Percentiles rank a stretch among this genome's conserved stretches.
Conservation (phyloP, 1,139 yeast genomes). For the Arxiozyma slooffiae region DNA sequence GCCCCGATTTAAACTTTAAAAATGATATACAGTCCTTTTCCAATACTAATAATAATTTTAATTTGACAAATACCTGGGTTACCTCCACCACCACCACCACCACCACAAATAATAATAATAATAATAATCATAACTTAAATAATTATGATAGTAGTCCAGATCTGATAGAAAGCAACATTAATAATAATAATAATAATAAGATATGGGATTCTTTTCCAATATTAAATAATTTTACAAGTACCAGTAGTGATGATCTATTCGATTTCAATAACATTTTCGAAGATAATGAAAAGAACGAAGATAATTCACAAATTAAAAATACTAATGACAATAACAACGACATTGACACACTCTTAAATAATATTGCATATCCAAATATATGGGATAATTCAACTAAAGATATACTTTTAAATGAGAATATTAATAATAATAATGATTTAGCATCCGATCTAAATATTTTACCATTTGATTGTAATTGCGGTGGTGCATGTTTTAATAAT, state of each 20-base stretch:
- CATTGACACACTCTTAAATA: neutral
- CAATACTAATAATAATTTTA: no score
- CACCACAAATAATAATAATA: neutral
- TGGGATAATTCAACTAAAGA: conserved; percentile 2
- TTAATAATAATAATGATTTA: neutral
- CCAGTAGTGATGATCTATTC: neutral
- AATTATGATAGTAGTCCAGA: neutral
- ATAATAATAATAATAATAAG: neutral
- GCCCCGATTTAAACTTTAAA: no score
- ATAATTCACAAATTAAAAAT: neutral
- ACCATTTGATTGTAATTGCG: conserved; percentile 1
- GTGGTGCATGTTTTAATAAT: conserved; percentile 30
- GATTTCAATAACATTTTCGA: conserved; percentile 1
- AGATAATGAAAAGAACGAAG: neutral
- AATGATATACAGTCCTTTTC: neutral
- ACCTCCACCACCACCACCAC: neutral
- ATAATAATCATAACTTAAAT: neutral
- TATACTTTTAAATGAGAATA: neutral
- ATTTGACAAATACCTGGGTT: neutral
- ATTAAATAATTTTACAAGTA: neutral
- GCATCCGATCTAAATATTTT: neutral
- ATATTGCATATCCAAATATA: conserved; percentile 10
- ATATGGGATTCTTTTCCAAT: neutral
- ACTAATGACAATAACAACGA: neutral
- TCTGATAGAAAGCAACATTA: neutral